Conservation (phyloP, 225 moss, liverwort and hornwort species). For the Anthoceros angustus region DNA sequence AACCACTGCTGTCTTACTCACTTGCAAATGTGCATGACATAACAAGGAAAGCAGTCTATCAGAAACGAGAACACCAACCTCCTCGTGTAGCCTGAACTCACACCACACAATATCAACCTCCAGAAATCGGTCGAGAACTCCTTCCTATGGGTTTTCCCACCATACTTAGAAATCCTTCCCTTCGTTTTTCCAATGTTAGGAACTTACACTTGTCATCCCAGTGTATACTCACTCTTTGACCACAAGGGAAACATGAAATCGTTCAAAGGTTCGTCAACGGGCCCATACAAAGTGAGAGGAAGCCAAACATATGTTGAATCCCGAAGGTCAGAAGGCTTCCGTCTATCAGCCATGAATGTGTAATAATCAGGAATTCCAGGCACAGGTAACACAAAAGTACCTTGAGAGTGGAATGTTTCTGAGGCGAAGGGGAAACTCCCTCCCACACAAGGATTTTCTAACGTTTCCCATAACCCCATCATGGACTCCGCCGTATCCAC, state of each 20-base stretch:
- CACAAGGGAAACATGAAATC: constrained; percentile 58
- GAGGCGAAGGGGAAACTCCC: constrained; percentile 57
- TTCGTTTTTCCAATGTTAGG: no score
- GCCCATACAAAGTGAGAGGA: constrained; percentile 64
- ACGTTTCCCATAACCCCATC: constrained; percentile 71
- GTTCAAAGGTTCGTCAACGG: constrained; percentile 40
- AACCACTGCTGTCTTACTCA: no score
- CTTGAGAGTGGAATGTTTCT: constrained; percentile 81
- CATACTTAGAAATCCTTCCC: no score
- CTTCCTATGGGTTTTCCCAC: no score
- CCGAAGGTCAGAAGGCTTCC: constrained; percentile 66
- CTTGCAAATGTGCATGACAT: no score
- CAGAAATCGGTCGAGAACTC: no score
- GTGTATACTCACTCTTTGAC: constrained; percentile 52
- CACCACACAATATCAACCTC: no score
- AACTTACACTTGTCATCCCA: constrained; percentile 75
- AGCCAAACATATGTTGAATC: constrained; percentile 94
- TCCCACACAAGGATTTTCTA: constrained; percentile 88
- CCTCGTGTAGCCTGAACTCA: no score
- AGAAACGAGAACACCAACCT: no score
- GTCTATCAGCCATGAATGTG: constrained; percentile 85
- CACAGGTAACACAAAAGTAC: constrained; percentile 77
- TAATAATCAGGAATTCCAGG: constrained; percentile 60
- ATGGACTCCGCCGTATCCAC: constrained; percentile 85
- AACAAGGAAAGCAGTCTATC: no score